Percentiles rank a stretch among this genome's conserved stretches.
Evolutionary conservation across 2,329 filamentous ascomycete species (phyloP).

Genomic region (Apiospora kogelbergensis): DNA sequence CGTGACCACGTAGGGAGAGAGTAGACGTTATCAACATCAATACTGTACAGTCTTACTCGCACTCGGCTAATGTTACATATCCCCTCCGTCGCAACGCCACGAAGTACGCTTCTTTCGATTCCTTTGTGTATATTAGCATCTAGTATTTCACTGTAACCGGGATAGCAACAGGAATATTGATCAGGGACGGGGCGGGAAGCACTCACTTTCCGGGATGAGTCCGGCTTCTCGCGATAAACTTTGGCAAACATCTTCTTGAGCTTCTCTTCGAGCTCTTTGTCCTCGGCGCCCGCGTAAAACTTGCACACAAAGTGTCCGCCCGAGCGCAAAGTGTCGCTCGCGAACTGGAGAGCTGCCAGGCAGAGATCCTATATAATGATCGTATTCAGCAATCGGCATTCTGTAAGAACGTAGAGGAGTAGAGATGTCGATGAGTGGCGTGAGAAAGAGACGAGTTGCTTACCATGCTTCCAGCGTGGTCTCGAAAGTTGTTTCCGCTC

Average conservation of each 20-base stretch:
- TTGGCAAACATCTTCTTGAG: slow-evolving; percentile 76
- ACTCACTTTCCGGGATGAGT: slow-evolving; percentile 81
- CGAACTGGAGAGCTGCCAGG: slow-evolving; percentile 78
- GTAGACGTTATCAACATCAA: neutral
- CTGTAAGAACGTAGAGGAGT: too few relatives aligned
- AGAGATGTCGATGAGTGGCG: neutral
- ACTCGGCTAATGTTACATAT: slow-evolving; percentile 32
- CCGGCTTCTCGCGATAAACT: slow-evolving; percentile 86
- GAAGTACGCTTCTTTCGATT: slow-evolving; percentile 85
- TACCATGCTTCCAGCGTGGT: slow-evolving; percentile 95
- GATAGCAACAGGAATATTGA: too few relatives aligned
- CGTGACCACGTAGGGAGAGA: neutral
- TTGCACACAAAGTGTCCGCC: slow-evolving; percentile 96
- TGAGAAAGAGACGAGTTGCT: slow-evolving; percentile 30
- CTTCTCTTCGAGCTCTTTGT: slow-evolving; percentile 73
- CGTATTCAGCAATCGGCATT: neutral
- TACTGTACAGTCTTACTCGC: slow-evolving; percentile 5
- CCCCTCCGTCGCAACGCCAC: slow-evolving; percentile 72
- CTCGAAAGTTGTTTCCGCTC: slow-evolving; percentile 80
- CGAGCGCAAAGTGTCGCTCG: slow-evolving; percentile 75
- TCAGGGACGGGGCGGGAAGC: neutral
- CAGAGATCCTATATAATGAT: slow-evolving; percentile 73
- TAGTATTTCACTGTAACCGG: neutral
- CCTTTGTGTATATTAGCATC: slow-evolving; percentile 45
- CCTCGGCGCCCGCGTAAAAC: slow-evolving; percentile 90